Conservation (phyloP, 2,329 filamentous ascomycete genomes). For the Aspergillus niger region DNA sequence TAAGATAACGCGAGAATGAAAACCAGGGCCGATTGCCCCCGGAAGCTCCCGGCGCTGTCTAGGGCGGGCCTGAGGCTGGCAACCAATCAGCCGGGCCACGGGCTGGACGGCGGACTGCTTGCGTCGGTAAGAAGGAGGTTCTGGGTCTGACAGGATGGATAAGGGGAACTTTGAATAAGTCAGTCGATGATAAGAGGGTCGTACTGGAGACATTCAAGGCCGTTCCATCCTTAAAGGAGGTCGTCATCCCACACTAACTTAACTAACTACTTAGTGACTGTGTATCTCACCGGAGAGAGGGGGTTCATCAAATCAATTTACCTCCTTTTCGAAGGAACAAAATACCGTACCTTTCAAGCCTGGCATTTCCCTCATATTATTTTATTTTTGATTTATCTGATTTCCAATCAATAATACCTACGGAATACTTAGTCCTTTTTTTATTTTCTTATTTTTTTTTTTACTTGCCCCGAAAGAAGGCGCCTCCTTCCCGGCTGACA, state of each 20-base stretch:
- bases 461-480: slow-evolving; percentile 5
- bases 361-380: neutral
- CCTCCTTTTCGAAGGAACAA: neutral
- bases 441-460: no score
- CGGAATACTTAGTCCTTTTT: neutral
- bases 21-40: slow-evolving; percentile 12
- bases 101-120: slow-evolving; percentile 7
- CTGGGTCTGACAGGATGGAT: slow-evolving; percentile 4
- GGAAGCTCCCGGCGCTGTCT: slow-evolving; percentile 21
- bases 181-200: slow-evolving; percentile 13
- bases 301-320: no score
- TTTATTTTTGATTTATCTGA: neutral
- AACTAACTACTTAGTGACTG: neutral
- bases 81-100: slow-evolving; percentile 26
- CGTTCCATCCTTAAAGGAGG: slow-evolving; percentile 2
- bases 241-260: neutral
- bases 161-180: neutral
- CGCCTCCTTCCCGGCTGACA: slow-evolving; percentile 10
- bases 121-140: slow-evolving; percentile 13
- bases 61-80: slow-evolving; percentile 6
- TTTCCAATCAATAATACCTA: neutral
- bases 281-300: neutral
- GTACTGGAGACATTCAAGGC: neutral
- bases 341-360: neutral
- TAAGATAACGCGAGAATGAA: neutral